phyloP scores from a whole-genome alignment of 2,329 filamentous ascomycete genomes.

The Fusarium begoniae region DNA sequence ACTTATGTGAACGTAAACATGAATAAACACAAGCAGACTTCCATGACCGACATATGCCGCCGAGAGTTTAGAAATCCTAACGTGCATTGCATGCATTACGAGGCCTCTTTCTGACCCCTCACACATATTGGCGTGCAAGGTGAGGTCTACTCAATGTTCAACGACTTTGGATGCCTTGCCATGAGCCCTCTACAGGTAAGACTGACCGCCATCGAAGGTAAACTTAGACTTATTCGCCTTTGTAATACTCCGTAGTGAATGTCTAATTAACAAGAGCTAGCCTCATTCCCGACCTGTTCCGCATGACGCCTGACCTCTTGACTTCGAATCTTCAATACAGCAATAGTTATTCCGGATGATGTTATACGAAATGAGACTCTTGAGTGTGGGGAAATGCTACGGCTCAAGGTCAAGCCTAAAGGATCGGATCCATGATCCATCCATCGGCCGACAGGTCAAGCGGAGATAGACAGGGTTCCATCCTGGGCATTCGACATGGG shows the following conservation, averaged over 20 bases:
- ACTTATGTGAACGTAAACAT: constrained; percentile 6
- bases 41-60: constrained; percentile 2
- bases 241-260: neutral
- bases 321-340: constrained; percentile 6
- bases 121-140: neutral
- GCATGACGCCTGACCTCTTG: constrained; percentile 13
- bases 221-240: constrained; percentile 4
- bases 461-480: constrained; percentile 4
- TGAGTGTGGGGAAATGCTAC: constrained; percentile 25
- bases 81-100: constrained; percentile 12
- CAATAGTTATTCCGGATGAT: constrained; percentile 12
- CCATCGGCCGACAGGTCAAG: constrained; percentile 14
- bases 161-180: neutral
- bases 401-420: constrained; percentile 9
- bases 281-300: neutral
- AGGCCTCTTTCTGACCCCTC: constrained; percentile 5
- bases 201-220: constrained; percentile 14
- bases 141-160: neutral
- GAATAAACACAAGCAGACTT: constrained; percentile 13
- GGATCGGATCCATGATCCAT: constrained; percentile 9
- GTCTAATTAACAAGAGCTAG: neutral
- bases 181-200: neutral
- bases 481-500: constrained; percentile 17
- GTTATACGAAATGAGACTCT: constrained; percentile 30
- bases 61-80: constrained; percentile 15